phyloP scores from a whole-genome alignment of 2,329 filamentous ascomycete genomes.

The Pseudophaeomoniella oleicola region DNA sequence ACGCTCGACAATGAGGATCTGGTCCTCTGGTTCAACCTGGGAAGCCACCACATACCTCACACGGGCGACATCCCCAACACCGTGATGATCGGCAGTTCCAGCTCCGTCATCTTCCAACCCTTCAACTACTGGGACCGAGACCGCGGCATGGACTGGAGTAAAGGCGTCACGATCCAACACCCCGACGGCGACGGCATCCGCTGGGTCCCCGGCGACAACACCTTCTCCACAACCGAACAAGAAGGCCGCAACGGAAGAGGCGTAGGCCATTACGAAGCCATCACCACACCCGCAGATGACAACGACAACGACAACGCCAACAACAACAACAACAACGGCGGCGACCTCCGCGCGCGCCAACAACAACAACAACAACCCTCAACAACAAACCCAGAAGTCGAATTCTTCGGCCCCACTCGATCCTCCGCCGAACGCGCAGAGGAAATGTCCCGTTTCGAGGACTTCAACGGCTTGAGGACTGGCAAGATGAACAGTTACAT shows the following conservation, averaged over 20 bases:
- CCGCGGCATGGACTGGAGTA: background rate
- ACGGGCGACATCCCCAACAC: constrained; percentile 23
- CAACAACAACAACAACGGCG: too few relatives aligned
- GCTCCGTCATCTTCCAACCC: constrained; percentile 8
- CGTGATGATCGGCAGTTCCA: constrained; percentile 12
- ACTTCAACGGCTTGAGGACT: background rate
- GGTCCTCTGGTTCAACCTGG: constrained; percentile 37
- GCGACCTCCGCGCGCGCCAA: too few relatives aligned
- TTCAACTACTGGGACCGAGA: constrained; percentile 10
- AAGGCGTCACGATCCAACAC: background rate
- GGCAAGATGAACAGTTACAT: background rate
- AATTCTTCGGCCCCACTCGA: too few relatives aligned
- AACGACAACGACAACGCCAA: too few relatives aligned
- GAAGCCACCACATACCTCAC: constrained; percentile 35
- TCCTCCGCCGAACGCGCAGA: too few relatives aligned
- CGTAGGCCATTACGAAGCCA: background rate
- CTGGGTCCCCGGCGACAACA: background rate
- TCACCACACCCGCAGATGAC: too few relatives aligned
- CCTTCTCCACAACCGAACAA: background rate
- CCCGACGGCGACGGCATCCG: background rate
- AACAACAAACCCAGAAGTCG: too few relatives aligned
- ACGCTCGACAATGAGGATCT: constrained; percentile 13
- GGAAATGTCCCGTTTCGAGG: too few relatives aligned
- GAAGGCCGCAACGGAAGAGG: background rate
- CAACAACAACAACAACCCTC: too few relatives aligned